Evolutionary conservation across 176 grass and related monocot genomes (phyloP), one percentile per base, ranked within the genome.

Genomic region (Oryza rufipogon): DNA sequence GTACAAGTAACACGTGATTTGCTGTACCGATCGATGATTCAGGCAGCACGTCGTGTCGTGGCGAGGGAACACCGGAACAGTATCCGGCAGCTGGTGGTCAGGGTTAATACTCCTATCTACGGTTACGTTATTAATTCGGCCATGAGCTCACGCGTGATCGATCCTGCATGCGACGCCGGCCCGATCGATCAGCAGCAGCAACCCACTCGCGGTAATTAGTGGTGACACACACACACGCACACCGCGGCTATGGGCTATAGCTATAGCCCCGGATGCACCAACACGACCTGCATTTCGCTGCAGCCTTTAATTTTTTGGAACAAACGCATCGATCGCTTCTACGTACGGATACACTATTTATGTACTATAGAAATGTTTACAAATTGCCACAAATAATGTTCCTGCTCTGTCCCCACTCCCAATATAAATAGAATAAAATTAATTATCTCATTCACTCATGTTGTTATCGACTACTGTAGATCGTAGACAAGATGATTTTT

Each of bases 41-140:
- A 14, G 6, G 5, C 52, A 58, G 49, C 49, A 52, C 49, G 49
- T 52, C 49, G 14, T 6, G 11, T 52, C 52, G 52, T 58, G 5
- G 17, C 17, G 6, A 58, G 51, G 39, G 39, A 41, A 41, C 7
- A 38, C 36, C 36, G 56, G 56, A 61, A 61, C 56, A 61, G 56
- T 61, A 22, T 22, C 6, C 20, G 56, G 16, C 52, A 20, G 52
- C 52, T 19, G 20, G 19, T 22, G 56, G 56, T 61, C 56, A 9
- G 20, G 52, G 52, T 58, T 58, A 26, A 9, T 36, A 4, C 42
- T 15, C 26, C 26, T 16, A 75, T 9, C 47, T 8, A 58, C 19
- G 17, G 20, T 54, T 54, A 7, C 7, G n/a, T 11, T 36, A 86
- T 86, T 73, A 73, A 86, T 80, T 49, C 54, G 56, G 58, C 8